Percentiles rank a stretch among this genome's conserved stretches.
Conservation (phyloP, 768 basidiomycete species). For the Auriculariales sp. region DNA sequence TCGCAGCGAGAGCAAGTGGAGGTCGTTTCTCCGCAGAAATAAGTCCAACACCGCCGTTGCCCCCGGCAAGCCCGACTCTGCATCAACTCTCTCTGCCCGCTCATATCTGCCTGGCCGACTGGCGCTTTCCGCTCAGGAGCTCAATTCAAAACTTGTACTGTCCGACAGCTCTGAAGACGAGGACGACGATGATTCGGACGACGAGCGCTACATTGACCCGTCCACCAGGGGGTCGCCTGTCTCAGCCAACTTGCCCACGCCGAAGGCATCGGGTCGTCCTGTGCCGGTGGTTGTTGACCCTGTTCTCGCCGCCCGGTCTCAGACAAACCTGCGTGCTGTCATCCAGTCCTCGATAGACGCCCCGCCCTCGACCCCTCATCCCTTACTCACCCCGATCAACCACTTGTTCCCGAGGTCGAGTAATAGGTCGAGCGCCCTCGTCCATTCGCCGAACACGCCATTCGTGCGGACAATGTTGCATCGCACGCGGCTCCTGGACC, state of each 20-base stretch:
- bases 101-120: too few relatives aligned
- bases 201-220: background rate
- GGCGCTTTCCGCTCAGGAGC: too few relatives aligned
- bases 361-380: constrained; percentile 23
- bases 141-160: too few relatives aligned
- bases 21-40: constrained; percentile 36
- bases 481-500: constrained; percentile 35
- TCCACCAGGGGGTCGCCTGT: too few relatives aligned
- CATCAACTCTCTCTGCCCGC: too few relatives aligned
- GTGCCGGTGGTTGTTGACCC: background rate
- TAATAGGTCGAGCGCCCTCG: constrained; percentile 24
- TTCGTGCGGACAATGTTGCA: constrained; percentile 29
- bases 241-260: too few relatives aligned
- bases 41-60: constrained; percentile 8
- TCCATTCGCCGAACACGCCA: constrained; percentile 18
- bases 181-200: background rate
- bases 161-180: background rate
- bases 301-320: background rate
- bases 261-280: too few relatives aligned
- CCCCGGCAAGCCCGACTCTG: too few relatives aligned
- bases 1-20: constrained; percentile 37
- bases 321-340: constrained; percentile 4
- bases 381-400: constrained; percentile 19
- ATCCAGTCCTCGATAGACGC: background rate
- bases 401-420: constrained; percentile 44